Base-by-base conservation (phyloP, 257 asterid species). In the Schizonepeta tenuifolia region DNA sequence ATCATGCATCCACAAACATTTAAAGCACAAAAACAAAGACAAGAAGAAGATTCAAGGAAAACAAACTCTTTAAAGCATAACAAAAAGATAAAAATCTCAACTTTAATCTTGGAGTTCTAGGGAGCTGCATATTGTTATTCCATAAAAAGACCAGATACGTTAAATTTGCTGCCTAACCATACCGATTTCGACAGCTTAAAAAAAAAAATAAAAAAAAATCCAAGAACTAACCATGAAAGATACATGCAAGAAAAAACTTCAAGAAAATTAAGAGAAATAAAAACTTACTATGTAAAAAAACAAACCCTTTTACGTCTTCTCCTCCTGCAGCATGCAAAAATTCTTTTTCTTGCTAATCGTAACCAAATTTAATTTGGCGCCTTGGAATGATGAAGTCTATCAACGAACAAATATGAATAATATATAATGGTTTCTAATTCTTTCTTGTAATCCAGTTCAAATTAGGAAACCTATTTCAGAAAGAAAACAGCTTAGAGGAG, bases 1-100 rank as follows among this genome's bases (percentile, higher is more conserved):
- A 40, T 50, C 67, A 69, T 76, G 80, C 44, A 58, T 62, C 71
- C 71, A 76, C 80, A 58, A 69, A 59, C 56, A 38, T 24, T 24
- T 38, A 75, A 69, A 60, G 50, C 47, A 50, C 6, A 22, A 20
- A 12, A 24, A 24, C 26, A 35, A n/a, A n/a, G n/a, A 21, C 18
- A 26, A 31, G 67, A 55, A 20, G 67, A 70, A 54, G 56, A 18
- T 70, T 60, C 71, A 70, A 43, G 50, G 63, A 67, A 75, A 46
- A 55, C 38, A 9, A 44, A 46, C 36, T 55, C 41, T 18, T 14
- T 55, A 55, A 72, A 51, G 65, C 28, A 38, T 38, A 5, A 41
- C n/a, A 21, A 68, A 67, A 76, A 51, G 21, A 15, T 13, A 65
- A 44, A 41, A 43, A 76, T 62, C 61, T n/a, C 6, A 43, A 44